These are phyloP conservation scores for Oropetium thomaeum DNA, from an alignment of 176 grass and related monocot species.

Conservation along the genomic window DNA sequence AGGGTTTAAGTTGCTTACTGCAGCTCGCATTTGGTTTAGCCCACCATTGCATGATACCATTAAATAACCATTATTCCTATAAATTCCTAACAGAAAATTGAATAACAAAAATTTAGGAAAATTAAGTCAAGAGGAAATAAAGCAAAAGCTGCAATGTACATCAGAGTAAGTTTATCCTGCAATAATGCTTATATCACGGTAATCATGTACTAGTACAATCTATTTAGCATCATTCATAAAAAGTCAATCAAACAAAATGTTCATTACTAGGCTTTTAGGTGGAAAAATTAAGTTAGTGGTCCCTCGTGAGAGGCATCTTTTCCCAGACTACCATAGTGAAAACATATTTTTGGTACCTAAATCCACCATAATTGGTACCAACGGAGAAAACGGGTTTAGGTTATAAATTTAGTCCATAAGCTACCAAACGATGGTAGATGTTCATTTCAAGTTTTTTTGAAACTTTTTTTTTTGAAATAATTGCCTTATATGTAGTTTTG, in stretches of 20 bases:
- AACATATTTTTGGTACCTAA: background rate
- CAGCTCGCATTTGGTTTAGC: constrained; percentile 96
- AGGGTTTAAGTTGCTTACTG: constrained; percentile 47
- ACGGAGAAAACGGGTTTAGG: constrained; percentile 26
- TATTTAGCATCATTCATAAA: background rate
- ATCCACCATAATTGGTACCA: constrained; percentile 16
- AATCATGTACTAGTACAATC: background rate
- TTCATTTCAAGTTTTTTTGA: too few species aligned
- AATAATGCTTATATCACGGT: background rate
- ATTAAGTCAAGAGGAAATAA: background rate
- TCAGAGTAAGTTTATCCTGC: background rate
- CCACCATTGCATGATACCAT: constrained; percentile 98
- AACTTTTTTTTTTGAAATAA: too few species aligned
- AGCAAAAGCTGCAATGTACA: background rate
- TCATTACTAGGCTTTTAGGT: background rate
- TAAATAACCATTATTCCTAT: constrained; percentile 86
- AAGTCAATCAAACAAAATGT: background rate
- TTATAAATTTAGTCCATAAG: background rate
- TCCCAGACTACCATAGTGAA: background rate
- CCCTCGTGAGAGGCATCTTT: background rate
- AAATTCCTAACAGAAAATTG: constrained; percentile 54
- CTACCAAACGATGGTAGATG: constrained; percentile 9
- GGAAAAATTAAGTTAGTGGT: background rate
- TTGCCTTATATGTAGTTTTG: too few species aligned
- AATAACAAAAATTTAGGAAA: constrained; percentile 1